Evolutionary conservation across 202 grass and related monocot genomes (phyloP).

Genomic region (Panicum hallii): DNA sequence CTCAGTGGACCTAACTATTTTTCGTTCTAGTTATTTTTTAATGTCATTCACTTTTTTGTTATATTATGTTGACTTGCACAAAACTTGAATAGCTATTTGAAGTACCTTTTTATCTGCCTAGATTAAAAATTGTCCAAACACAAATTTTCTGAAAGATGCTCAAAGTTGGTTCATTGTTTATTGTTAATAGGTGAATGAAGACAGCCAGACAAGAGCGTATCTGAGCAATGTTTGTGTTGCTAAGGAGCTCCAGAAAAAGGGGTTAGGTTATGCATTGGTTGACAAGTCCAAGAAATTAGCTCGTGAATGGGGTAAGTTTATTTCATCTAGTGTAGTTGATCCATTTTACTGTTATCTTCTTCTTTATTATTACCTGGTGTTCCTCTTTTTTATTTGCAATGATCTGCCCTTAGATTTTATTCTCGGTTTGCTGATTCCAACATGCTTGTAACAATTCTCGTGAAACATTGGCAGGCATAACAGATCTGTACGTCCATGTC

Average conservation of each 20-base stretch:
- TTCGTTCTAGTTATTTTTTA: conserved; percentile 2
- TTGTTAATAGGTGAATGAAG: conserved; percentile 62
- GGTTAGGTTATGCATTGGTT: conserved; percentile 81
- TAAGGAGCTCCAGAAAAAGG: conserved; percentile 84
- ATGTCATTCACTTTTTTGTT: neutral
- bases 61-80: neutral
- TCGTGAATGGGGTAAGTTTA: conserved; percentile 72
- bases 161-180: neutral
- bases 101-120: neutral
- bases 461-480: conserved; percentile 68
- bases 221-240: conserved; percentile 86
- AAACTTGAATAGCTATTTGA: conserved; percentile 13
- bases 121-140: neutral
- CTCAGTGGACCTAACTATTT: neutral
- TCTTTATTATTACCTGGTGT: neutral
- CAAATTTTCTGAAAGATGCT: conserved; percentile 20
- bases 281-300: conserved; percentile 79
- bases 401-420: neutral
- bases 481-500: conserved; percentile 95
- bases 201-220: conserved; percentile 66
- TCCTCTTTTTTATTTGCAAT: neutral
- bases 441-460: conserved; percentile 5
- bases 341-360: neutral
- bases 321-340: conserved; percentile 34
- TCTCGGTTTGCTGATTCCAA: neutral